Evolutionary conservation across 75 land plant species (phyloP).

Genomic region (Ceratopteris richardii): DNA sequence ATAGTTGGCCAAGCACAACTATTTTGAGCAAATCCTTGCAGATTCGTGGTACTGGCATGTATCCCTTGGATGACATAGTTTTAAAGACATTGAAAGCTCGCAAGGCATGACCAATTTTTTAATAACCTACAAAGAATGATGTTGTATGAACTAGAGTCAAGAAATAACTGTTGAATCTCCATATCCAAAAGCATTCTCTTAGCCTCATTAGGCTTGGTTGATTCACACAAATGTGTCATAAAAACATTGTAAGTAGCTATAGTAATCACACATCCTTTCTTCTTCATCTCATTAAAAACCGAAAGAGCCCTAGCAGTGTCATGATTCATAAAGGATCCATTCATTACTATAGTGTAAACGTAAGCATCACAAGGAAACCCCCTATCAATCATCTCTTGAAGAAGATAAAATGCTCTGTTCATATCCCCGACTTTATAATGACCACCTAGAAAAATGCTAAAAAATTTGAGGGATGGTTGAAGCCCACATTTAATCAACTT

Average conservation of each 20-base stretch:
- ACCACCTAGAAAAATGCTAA: background rate
- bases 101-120: conserved; percentile 33
- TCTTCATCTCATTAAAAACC: conserved; percentile 45
- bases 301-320: conserved; percentile 27
- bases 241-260: conserved; percentile 47
- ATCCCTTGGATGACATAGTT: conserved; percentile 21
- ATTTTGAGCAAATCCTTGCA: background rate
- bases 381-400: background rate
- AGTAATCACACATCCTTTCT: conserved; percentile 43
- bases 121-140: conserved; percentile 32
- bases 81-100: conserved; percentile 56
- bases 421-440: conserved; percentile 7
- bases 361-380: conserved; percentile 37
- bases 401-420: conserved; percentile 1
- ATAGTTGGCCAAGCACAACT: background rate
- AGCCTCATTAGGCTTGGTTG: background rate
- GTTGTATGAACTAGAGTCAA: conserved; percentile 1
- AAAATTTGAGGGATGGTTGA: background rate
- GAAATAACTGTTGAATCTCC: background rate
- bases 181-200: background rate
- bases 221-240: conserved; percentile 20
- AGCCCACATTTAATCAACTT: background rate
- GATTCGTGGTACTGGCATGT: background rate
- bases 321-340: conserved; percentile 39
- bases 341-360: conserved; percentile 55